phyloP scores from a whole-genome alignment of 2,329 filamentous ascomycete genomes.

The Colletotrichum salicis region DNA sequence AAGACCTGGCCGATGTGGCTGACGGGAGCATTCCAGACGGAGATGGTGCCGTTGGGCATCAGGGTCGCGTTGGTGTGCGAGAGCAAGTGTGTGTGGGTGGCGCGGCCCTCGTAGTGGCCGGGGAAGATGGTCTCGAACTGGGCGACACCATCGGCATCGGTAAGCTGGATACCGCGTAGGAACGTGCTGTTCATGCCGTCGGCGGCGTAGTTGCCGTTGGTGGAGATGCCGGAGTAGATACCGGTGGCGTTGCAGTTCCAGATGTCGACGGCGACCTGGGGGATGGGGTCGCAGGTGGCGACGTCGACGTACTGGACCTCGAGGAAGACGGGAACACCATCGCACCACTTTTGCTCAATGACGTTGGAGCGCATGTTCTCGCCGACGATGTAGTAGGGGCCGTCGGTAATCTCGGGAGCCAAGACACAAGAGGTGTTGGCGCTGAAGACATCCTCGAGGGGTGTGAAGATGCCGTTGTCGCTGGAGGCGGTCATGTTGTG shows the following conservation, averaged over 20 bases:
- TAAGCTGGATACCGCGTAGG: constrained; percentile 51
- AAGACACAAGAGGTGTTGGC: constrained; percentile 26
- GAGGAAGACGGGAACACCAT: constrained; percentile 54
- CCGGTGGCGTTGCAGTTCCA: constrained; percentile 49
- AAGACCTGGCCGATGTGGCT: constrained; percentile 74
- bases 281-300: constrained; percentile 38
- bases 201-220: constrained; percentile 40
- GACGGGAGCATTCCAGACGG: constrained; percentile 48
- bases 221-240: constrained; percentile 51
- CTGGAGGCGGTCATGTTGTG: constrained; percentile 45
- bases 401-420: constrained; percentile 28
- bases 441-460: constrained; percentile 42
- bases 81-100: constrained; percentile 59
- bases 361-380: constrained; percentile 58
- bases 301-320: constrained; percentile 40
- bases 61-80: constrained; percentile 51
- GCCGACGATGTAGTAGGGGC: constrained; percentile 51
- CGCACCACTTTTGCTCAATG: constrained; percentile 49
- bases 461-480: constrained; percentile 45
- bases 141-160: constrained; percentile 54
- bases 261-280: constrained; percentile 38
- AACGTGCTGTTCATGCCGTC: constrained; percentile 44
- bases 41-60: constrained; percentile 47
- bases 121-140: constrained; percentile 56
- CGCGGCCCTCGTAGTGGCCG: constrained; percentile 56